phyloP scores from a whole-genome alignment of 148 eudicot genomes.

The Polygonum maritimum region DNA sequence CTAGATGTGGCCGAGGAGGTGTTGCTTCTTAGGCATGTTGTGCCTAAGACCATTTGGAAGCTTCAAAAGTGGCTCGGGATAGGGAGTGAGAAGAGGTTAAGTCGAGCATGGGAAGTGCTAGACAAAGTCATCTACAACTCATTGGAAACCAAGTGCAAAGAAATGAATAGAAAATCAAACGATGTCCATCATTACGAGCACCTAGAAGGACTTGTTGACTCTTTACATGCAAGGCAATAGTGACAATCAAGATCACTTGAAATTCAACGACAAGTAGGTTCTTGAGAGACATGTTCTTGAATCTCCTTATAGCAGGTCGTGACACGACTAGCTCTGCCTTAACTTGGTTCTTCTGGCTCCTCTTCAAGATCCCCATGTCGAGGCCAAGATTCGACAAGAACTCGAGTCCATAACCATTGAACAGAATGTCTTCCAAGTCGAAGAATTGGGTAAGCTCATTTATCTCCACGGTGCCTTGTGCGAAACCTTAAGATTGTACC shows the following conservation, averaged over 20 bases:
- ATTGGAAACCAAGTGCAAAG: neutral
- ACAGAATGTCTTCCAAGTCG: neutral
- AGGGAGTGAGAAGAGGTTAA: slow-evolving; percentile 21
- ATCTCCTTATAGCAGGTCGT: slow-evolving; percentile 4
- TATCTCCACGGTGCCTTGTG: slow-evolving; percentile 10
- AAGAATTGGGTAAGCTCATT: neutral
- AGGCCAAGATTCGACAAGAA: neutral
- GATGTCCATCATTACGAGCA: neutral
- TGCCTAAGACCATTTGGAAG: slow-evolving; percentile 31
- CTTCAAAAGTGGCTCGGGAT: slow-evolving; percentile 27
- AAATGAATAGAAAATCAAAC: neutral
- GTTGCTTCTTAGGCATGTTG: no score
- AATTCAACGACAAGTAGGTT: slow-evolving; percentile 5
- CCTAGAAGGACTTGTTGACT: neutral
- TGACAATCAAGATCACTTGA: neutral
- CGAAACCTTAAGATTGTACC: neutral
- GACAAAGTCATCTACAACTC: neutral
- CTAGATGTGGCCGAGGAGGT: slow-evolving; percentile 36
- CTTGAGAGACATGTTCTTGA: slow-evolving; percentile 12
- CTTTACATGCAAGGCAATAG: neutral
- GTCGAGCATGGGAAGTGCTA: slow-evolving; percentile 3
- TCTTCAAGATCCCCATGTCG: neutral
- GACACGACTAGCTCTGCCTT: slow-evolving; percentile 3
- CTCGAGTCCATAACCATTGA: neutral
- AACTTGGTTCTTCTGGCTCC: slow-evolving; percentile 7